Percentiles rank a stretch among this genome's conserved stretches.
Conservation (phyloP, 1,284 basidiomycete species). For the Peniophora sp. region DNA sequence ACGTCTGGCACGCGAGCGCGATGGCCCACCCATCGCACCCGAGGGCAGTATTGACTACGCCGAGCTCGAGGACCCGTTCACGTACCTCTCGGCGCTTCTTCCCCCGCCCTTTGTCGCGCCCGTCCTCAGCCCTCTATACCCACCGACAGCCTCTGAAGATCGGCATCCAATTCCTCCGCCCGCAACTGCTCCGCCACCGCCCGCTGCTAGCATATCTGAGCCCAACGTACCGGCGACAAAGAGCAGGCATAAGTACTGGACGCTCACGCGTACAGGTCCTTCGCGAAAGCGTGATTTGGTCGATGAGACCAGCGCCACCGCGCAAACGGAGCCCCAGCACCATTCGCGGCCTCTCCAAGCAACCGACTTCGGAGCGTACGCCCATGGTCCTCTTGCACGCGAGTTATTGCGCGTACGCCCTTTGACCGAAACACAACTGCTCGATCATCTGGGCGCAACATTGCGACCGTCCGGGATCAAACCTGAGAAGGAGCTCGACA, state of each 20-base stretch:
- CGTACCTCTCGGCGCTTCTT: constrained; percentile 51
- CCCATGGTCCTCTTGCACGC: constrained; percentile 12
- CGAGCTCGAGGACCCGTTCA: constrained; percentile 73
- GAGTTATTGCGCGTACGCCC: no score
- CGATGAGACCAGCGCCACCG: no score
- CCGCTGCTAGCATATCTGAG: constrained; percentile 4
- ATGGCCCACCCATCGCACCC: constrained; percentile 54
- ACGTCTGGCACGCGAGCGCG: constrained; percentile 60
- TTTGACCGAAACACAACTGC: no score
- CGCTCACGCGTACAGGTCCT: constrained; percentile 27
- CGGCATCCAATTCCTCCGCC: constrained; percentile 19
- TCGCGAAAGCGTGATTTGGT: constrained; percentile 31
- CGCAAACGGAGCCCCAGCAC: no score
- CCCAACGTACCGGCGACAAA: constrained; percentile 12
- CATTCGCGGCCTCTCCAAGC: constrained; percentile 11
- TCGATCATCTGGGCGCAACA: no score
- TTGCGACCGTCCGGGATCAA: constrained; percentile 18
- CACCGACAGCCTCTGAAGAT: constrained; percentile 22
- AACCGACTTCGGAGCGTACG: constrained; percentile 55
- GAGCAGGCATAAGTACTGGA: constrained; percentile 29
- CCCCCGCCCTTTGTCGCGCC: constrained; percentile 50
- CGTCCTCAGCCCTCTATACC: constrained; percentile 47
- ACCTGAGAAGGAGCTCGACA: constrained; percentile 38
- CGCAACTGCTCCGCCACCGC: constrained; percentile 13
- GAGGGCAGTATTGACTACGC: constrained; percentile 72